Evolutionary conservation across 495 filamentous ascomycete species (phyloP).

Genomic region (Xylaria curta): DNA sequence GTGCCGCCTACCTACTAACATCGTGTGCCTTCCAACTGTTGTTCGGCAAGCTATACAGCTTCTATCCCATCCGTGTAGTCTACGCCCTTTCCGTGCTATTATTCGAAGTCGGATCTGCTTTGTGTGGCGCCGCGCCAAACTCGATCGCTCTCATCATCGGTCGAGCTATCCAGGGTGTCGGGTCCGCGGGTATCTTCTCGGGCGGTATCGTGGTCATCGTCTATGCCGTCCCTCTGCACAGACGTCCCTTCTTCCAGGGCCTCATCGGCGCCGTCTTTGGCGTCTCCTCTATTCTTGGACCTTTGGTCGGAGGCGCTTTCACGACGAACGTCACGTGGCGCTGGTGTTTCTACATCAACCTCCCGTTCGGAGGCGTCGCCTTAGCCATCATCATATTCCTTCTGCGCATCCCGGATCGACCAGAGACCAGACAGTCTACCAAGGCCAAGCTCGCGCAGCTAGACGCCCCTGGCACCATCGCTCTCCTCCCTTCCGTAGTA

Average conservation of each 20-base stretch:
- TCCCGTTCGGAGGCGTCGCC: slow-evolving; percentile 70
- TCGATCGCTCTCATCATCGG: slow-evolving; percentile 62
- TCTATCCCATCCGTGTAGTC: slow-evolving; percentile 50
- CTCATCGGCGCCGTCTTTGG: slow-evolving; percentile 55
- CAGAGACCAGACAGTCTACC: slow-evolving; percentile 47
- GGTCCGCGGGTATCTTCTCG: slow-evolving; percentile 48
- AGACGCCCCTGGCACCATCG: slow-evolving; percentile 65
- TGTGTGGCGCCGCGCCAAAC: slow-evolving; percentile 63
- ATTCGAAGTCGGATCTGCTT: slow-evolving; percentile 59
- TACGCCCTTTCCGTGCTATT: slow-evolving; percentile 50
- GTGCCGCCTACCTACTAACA: slow-evolving; percentile 57
- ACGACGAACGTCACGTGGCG: slow-evolving; percentile 68
- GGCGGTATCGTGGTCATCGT: slow-evolving; percentile 53
- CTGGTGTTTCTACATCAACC: slow-evolving; percentile 81
- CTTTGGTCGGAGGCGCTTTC: slow-evolving; percentile 65
- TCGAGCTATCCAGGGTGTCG: slow-evolving; percentile 63
- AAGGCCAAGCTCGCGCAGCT: slow-evolving; percentile 60
- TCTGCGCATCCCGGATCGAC: slow-evolving; percentile 52
- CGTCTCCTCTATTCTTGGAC: slow-evolving; percentile 74
- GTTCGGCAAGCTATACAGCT: slow-evolving; percentile 56
- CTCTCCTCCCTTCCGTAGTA: slow-evolving; percentile 73
- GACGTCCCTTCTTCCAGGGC: slow-evolving; percentile 52
- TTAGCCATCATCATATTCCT: slow-evolving; percentile 64
- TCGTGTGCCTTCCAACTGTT: slow-evolving; percentile 54
- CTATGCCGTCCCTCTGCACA: slow-evolving; percentile 52